These are phyloP conservation scores for Kwoniella europaea DNA, from an alignment of 768 basidiomycete genomes.

Conservation along the genomic window DNA sequence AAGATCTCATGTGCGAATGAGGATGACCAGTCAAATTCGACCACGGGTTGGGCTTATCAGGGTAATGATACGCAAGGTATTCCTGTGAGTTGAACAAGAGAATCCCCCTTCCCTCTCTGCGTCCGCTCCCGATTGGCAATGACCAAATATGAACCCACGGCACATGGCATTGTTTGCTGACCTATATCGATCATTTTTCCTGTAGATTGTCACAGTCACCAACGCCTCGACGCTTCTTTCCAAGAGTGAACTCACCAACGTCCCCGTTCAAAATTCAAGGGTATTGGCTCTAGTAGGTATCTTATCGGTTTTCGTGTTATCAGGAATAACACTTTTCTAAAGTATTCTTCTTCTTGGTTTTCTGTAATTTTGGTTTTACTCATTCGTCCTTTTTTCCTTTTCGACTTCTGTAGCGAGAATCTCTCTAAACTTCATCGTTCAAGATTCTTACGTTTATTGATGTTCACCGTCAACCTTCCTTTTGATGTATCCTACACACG, in stretches of 20 bases:
- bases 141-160: too few relatives aligned
- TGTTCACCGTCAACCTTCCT: too few relatives aligned
- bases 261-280: not conserved
- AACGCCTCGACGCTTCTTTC: constrained; percentile 25
- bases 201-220: constrained; percentile 14
- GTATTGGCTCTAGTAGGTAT: not conserved
- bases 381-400: not conserved
- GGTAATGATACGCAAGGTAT: constrained; percentile 28
- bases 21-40: constrained; percentile 5
- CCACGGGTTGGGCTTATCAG: constrained; percentile 44
- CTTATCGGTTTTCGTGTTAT: not conserved
- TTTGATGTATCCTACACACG: too few relatives aligned
- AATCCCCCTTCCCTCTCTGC: too few relatives aligned
- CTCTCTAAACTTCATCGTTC: not conserved
- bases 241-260: not conserved
- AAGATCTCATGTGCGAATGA: constrained; percentile 47
- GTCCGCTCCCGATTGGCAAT: too few relatives aligned
- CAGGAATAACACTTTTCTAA: not conserved
- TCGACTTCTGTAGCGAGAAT: not conserved
- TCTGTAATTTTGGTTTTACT: not conserved
- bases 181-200: not conserved
- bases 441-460: too few relatives aligned
- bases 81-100: constrained; percentile 26
- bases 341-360: not conserved
- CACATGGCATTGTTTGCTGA: too few relatives aligned